Evolutionary conservation across 495 filamentous ascomycete genomes (phyloP).

Genomic region (Thozetella sp.): DNA sequence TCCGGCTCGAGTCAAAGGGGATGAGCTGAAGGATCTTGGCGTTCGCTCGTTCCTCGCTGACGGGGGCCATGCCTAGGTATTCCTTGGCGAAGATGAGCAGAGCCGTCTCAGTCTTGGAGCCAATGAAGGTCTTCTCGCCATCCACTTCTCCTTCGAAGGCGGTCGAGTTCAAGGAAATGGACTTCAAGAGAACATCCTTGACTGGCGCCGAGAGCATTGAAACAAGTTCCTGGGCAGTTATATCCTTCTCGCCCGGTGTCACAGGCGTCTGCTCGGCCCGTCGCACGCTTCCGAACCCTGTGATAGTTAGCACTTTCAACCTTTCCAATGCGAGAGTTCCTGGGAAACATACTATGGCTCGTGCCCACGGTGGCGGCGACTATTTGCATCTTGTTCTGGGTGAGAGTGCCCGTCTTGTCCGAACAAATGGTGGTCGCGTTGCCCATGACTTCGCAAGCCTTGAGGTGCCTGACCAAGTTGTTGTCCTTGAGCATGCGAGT

Average conservation of each 20-base stretch:
- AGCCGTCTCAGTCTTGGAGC: slow-evolving; percentile 90
- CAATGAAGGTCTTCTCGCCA: slow-evolving; percentile 72
- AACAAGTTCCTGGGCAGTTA: slow-evolving; percentile 25
- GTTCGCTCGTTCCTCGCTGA: slow-evolving; percentile 71
- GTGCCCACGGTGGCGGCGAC: slow-evolving; percentile 78
- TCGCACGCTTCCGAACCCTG: not conserved
- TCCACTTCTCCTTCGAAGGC: slow-evolving; percentile 84
- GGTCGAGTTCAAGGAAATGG: slow-evolving; percentile 84
- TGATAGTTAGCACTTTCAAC: not conserved
- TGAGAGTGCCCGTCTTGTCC: slow-evolving; percentile 96
- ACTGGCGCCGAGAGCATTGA: slow-evolving; percentile 54
- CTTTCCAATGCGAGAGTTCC: too few species aligned
- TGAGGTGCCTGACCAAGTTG: slow-evolving; percentile 86
- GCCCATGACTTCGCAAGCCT: slow-evolving; percentile 98
- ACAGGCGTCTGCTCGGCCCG: slow-evolving; percentile 1
- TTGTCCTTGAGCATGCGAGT: slow-evolving; percentile 95
- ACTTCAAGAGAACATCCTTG: slow-evolving; percentile 69
- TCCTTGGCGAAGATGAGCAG: slow-evolving; percentile 76
- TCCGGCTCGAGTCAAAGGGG: slow-evolving; percentile 84
- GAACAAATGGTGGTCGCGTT: slow-evolving; percentile 96
- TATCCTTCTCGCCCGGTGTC: slow-evolving; percentile 18
- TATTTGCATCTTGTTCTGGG: slow-evolving; percentile 89
- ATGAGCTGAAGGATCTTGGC: slow-evolving; percentile 71
- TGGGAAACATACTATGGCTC: slow-evolving; percentile 61
- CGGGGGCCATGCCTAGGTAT: slow-evolving; percentile 72